Percentiles rank a stretch among this genome's conserved stretches.
Conservation (phyloP, 2,329 filamentous ascomycete genomes). For the Pleomassaria siparia region DNA sequence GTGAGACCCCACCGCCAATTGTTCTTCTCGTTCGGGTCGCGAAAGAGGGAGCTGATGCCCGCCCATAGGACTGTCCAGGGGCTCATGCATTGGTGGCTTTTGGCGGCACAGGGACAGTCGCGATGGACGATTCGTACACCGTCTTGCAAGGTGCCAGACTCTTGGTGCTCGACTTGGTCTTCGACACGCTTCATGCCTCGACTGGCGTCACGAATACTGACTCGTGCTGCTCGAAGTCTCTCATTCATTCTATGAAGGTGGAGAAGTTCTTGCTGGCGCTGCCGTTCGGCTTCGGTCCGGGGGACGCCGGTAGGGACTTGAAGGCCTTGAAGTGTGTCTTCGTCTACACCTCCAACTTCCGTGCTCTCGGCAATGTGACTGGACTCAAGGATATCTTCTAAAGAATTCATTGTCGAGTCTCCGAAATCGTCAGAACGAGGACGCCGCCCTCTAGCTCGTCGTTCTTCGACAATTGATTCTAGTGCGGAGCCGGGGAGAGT, state of each 20-base stretch:
- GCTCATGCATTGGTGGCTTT: constrained; percentile 9
- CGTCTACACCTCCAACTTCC: constrained; percentile 26
- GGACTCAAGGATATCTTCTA: constrained; percentile 48
- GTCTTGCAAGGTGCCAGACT: constrained; percentile 16
- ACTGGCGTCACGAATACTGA: constrained; percentile 48
- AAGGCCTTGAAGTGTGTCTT: constrained; percentile 37
- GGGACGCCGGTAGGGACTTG: constrained; percentile 29
- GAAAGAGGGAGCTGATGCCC: constrained; percentile 30
- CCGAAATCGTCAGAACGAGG: constrained; percentile 36
- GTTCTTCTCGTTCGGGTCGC: constrained; percentile 18
- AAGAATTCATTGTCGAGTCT: constrained; percentile 51
- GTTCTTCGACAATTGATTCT: constrained; percentile 45
- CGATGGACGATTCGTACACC: constrained; percentile 13
- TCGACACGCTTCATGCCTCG: constrained; percentile 47
- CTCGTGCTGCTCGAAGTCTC: constrained; percentile 42
- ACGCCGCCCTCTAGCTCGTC: constrained; percentile 24
- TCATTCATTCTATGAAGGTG: constrained; percentile 47
- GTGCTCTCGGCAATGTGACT: constrained; percentile 5
- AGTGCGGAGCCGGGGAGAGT: constrained; percentile 39
- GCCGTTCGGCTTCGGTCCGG: constrained; percentile 44
- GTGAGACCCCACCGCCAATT: constrained; percentile 38
- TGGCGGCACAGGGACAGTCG: constrained; percentile 23
- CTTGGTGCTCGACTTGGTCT: constrained; percentile 40
- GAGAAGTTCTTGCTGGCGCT: constrained; percentile 45
- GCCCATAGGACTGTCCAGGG: constrained; percentile 20